phyloP scores from a whole-genome alignment of 2,329 filamentous ascomycete species.

The Fusarium graminum region DNA sequence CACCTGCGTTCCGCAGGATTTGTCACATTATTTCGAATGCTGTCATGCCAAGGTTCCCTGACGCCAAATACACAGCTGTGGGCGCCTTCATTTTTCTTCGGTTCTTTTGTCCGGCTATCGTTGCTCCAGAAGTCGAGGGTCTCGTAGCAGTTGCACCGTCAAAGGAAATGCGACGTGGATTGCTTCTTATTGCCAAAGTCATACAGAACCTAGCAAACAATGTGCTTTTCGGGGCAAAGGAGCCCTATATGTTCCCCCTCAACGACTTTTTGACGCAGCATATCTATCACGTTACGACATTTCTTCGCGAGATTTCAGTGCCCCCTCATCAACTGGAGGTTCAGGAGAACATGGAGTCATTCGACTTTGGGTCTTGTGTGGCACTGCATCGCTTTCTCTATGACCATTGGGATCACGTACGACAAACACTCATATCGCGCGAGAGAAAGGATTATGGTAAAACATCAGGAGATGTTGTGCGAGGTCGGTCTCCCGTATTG shows the following conservation, averaged over 20 bases:
- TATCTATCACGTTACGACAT: slow-evolving; percentile 75
- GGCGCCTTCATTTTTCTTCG: slow-evolving; percentile 78
- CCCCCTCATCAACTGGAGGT: slow-evolving; percentile 62
- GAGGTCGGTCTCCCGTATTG: slow-evolving; percentile 67
- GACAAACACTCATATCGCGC: slow-evolving; percentile 71
- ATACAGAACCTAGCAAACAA: slow-evolving; percentile 80
- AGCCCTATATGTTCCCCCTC: slow-evolving; percentile 78
- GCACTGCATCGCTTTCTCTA: slow-evolving; percentile 77
- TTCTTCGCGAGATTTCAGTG: slow-evolving; percentile 75
- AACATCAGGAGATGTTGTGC: slow-evolving; percentile 65
- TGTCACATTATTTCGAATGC: slow-evolving; percentile 74
- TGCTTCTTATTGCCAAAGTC: slow-evolving; percentile 77
- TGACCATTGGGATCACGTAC: slow-evolving; percentile 78
- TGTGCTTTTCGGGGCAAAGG: slow-evolving; percentile 77
- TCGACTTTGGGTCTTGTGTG: slow-evolving; percentile 79
- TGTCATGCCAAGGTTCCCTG: slow-evolving; percentile 74
- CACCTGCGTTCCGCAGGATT: slow-evolving; percentile 74
- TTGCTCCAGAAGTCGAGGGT: slow-evolving; percentile 76
- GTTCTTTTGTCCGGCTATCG: slow-evolving; percentile 80
- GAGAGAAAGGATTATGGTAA: slow-evolving; percentile 70
- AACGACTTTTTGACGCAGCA: slow-evolving; percentile 77
- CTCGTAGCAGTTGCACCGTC: slow-evolving; percentile 72
- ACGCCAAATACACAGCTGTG: slow-evolving; percentile 79
- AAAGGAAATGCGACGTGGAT: slow-evolving; percentile 76
- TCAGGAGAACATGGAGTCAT: slow-evolving; percentile 62